Conservation (phyloP, 2,329 filamentous ascomycete species). For the Pseudogymnoascus sp. region DNA sequence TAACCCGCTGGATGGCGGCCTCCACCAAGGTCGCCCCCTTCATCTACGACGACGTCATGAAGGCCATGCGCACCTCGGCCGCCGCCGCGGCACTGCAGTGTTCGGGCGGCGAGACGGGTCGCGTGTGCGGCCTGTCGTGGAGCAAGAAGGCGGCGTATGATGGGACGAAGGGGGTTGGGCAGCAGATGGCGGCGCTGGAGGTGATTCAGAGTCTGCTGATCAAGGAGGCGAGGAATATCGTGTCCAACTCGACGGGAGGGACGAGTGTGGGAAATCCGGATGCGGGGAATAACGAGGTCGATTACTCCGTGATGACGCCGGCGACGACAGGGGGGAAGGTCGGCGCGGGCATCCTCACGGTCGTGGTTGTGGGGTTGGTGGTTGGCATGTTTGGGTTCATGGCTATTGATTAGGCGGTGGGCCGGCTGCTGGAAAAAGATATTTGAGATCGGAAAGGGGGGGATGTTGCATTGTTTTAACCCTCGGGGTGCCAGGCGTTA, state of each 20-base stretch:
- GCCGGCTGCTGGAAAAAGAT: not conserved
- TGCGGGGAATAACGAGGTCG: conserved; percentile 16
- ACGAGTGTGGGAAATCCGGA: conserved; percentile 22
- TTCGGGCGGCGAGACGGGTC: conserved; percentile 45
- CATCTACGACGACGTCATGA: conserved; percentile 44
- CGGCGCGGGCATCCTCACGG: conserved; percentile 36
- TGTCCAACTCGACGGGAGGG: conserved; percentile 39
- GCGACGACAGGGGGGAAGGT: conserved; percentile 33
- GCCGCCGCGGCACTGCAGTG: conserved; percentile 46
- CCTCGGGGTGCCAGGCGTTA: not conserved
- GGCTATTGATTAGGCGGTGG: not conserved
- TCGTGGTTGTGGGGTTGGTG: conserved; percentile 17
- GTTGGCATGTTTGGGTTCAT: not conserved
- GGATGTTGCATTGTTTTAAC: not conserved
- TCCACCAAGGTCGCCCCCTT: conserved; percentile 56
- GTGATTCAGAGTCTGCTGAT: conserved; percentile 40
- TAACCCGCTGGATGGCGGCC: conserved; percentile 51
- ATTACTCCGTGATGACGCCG: conserved; percentile 11
- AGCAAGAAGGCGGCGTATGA: conserved; percentile 46
- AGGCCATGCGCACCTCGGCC: conserved; percentile 46
- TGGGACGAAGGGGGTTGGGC: conserved; percentile 53
- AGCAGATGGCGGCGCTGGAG: conserved; percentile 64
- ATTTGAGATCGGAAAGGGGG: not conserved
- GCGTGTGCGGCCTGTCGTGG: conserved; percentile 55
- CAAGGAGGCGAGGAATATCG: conserved; percentile 24